Base-by-base conservation (phyloP, 352 stramenopile genomes). In the Phytophthora quininea region DNA sequence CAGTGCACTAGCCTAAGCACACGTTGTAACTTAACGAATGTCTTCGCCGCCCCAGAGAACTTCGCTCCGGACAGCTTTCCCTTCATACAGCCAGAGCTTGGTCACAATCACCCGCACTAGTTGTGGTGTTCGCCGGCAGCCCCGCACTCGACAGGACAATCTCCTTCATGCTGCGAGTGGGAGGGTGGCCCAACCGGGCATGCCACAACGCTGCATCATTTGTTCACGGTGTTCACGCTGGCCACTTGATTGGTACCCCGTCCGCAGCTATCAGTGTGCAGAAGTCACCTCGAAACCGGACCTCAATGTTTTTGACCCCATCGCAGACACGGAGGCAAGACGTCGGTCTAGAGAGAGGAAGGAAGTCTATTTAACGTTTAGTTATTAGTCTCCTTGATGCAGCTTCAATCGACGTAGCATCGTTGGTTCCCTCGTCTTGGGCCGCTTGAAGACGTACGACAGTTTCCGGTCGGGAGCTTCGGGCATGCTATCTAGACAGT, bases 91-190 rank as follows among this genome's bases (percentile, higher is more conserved):
- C 35, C 35, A 40, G 35, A 40, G 35, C 35, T 40, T 40, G 10
- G 35, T 40, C 35, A 11, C 35, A 40, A 40, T 6, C 10, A 11
- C 6, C 35, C 6, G 35, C 35, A 40, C 10, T 11, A 40, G 35
- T 40, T 6, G 48, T 30, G 9, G 40, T 24, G 4, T 40, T 40
- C 27, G 9, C 11, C 7, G 48, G 48, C 7, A 54, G 5, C n/a
- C 48, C 48, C 6, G 10, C 48, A 38, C 48, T 54, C 11, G 48
- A 37, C 48, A 24, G 27, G 29, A 30, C 48, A 40, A 54, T 54
- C 19, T 54, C 48, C 48, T 54, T 54, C 48, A 54, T 54, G 37
- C 48, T 54, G 48, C 48, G 48, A 54, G 29, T 14, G 6, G 48
- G 48, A 11, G 48, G 48, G 30, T 54, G 48, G 7, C 48, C 48